Base-by-base conservation (phyloP, 192 early-diverging fungal genomes). In the Backusella circina region DNA sequence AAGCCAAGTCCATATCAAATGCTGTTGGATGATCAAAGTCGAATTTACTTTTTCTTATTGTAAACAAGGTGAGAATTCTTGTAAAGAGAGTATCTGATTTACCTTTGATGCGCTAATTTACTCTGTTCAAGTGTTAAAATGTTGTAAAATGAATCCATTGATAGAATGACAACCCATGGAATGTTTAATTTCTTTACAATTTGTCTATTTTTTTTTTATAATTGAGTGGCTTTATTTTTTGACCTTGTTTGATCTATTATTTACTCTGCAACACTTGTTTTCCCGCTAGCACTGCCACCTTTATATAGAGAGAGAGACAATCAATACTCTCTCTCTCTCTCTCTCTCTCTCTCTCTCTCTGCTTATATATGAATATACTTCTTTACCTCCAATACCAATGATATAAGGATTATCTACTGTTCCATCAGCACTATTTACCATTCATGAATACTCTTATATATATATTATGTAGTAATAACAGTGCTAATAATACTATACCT, bases 101-200 rank as follows among this genome's bases (percentile, higher is more conserved):
- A 89, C 88, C 80, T 87, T 68, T 79, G 80, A 37, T 82, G 69
- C 0, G 88, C 87, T 26, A 82, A 77, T 31, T 71, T 79, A 75
- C 83, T 83, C 76, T 99, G 89, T 72, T 96, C 94, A 7, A 88
- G 87, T 18, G 86, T 91, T 77, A 99, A 87, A 21, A 86, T 80
- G 71, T 94, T 95, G 86, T 99, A 99, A 79, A 97, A 99, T 10
- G 94, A 96, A 81, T 99, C 97, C 96, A 98, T 99, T 71, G 92
- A 95, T 64, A 99, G 66, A 44, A 98, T 86, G 8, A 95, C 92
- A 1, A 97, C 95, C 94, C 93, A 94, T 26, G 92, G 93, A 0
- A 92, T 90, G 71, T 92, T 89, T 57, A 94, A 75, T 66, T 86
- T 89, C 72, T 92, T 90, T 61, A 91, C 85, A 68, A 94, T 93